These are phyloP conservation scores for Dryas integrifolia DNA, from an alignment of 331 rosid genomes.

Conservation along the genomic window DNA sequence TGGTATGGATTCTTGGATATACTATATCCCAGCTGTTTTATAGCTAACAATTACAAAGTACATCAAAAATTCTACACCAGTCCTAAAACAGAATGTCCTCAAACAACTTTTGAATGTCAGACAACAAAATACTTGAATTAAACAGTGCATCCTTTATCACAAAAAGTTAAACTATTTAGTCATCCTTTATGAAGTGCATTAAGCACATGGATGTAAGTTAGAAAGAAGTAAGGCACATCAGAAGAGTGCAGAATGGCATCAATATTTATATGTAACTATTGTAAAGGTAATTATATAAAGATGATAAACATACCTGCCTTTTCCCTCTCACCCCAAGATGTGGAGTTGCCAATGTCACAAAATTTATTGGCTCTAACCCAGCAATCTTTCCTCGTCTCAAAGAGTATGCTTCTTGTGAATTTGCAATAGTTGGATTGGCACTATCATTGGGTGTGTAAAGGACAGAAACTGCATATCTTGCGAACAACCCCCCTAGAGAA, in stretches of 20 bases:
- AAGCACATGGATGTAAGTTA: neutral
- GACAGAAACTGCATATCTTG: conserved; percentile 79
- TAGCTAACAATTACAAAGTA: neutral
- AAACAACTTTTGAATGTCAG: conserved; percentile 1
- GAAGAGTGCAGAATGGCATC: conserved; percentile 12
- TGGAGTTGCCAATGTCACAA: conserved; percentile 92
- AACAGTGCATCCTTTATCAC: neutral
- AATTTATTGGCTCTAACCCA: conserved; percentile 86
- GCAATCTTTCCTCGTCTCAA: conserved; percentile 65
- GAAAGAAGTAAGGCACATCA: conserved; percentile 7
- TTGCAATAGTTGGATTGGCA: conserved; percentile 28
- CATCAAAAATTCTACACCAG: neutral
- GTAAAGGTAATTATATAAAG: conserved; percentile 12
- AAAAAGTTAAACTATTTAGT: neutral
- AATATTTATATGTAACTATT: neutral
- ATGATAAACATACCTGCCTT: conserved; percentile 65
- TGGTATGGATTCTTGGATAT: neutral
- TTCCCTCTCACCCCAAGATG: conserved; percentile 95
- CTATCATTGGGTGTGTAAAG: conserved; percentile 55
- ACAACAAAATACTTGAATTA: neutral
- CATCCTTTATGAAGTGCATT: neutral
- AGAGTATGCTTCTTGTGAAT: conserved; percentile 32
- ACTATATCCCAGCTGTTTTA: neutral
- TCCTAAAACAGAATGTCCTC: neutral
- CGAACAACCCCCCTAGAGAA: conserved; percentile 94